Evolutionary conservation across 305 asterid species (phyloP).

Genomic region (Solanum hybrid): DNA sequence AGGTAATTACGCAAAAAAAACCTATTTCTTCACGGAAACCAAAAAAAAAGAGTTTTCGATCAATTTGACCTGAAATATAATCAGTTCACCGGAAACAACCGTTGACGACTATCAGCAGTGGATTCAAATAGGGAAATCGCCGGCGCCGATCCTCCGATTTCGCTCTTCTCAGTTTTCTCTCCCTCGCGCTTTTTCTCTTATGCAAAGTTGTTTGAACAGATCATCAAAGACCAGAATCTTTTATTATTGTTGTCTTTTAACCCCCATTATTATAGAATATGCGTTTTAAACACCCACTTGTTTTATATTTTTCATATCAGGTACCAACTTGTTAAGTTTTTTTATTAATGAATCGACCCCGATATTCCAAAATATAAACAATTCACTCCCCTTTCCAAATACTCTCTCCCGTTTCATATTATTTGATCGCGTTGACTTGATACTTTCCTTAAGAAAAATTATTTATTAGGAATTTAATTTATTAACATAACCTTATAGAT

Average conservation of each 20-base stretch:
- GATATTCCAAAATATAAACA: not conserved
- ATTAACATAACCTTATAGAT: not conserved
- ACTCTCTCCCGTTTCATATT: not conserved
- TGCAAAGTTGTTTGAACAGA: conserved; percentile 4
- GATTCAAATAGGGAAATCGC: not conserved
- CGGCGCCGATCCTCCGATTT: not conserved
- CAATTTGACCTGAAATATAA: not conserved
- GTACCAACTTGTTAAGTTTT: not conserved
- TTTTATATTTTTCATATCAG: not conserved
- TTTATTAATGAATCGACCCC: not conserved
- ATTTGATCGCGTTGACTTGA: not conserved
- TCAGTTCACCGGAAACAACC: not conserved
- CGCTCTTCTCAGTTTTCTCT: not conserved
- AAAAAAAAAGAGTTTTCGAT: not conserved
- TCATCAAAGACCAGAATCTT: not conserved
- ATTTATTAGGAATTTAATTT: not conserved
- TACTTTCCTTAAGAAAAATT: not conserved
- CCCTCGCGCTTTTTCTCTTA: not conserved
- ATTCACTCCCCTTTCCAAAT: not conserved
- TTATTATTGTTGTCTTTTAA: not conserved
- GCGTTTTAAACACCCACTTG: not conserved
- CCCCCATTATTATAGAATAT: not conserved
- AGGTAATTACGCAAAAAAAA: not conserved
- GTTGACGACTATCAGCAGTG: not conserved
- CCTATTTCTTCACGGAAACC: not conserved